Evolutionary conservation across 2,329 filamentous ascomycete genomes (phyloP).

Genomic region (Colletotrichum sp.): DNA sequence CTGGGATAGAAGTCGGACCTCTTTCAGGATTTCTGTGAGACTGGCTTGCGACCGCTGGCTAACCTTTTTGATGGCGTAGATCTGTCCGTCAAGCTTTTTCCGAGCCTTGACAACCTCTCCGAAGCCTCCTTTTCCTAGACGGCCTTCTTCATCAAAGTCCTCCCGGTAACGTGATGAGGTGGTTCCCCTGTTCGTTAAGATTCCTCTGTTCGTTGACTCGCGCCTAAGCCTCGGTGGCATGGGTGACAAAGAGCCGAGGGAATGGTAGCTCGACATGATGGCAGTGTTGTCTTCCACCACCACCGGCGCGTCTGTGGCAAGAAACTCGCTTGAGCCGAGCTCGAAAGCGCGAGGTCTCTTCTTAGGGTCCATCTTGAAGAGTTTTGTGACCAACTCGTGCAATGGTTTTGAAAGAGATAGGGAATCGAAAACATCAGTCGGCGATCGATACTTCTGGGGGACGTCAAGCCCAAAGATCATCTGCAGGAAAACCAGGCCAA

Average conservation of each 20-base stretch:
- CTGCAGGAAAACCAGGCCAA: conserved; percentile 89
- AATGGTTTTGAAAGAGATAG: conserved; percentile 76
- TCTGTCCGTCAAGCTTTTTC: conserved; percentile 86
- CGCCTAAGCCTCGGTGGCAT: conserved; percentile 58
- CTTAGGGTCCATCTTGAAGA: conserved; percentile 85
- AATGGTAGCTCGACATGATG: conserved; percentile 43
- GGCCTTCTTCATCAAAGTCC: conserved; percentile 90
- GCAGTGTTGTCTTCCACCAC: conserved; percentile 50
- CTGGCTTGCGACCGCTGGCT: conserved; percentile 79
- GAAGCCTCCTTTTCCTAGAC: conserved; percentile 91
- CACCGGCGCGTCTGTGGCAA: conserved; percentile 68
- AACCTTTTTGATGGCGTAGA: conserved; percentile 98
- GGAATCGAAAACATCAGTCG: conserved; percentile 73
- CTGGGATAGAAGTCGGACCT: conserved; percentile 88
- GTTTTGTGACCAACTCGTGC: conserved; percentile 79
- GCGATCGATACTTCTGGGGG: conserved; percentile 78
- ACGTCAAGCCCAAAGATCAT: conserved; percentile 90
- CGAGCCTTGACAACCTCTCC: conserved; percentile 95
- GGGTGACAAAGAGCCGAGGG: conserved; percentile 47
- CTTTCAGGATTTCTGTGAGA: conserved; percentile 81
- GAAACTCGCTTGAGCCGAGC: conserved; percentile 67
- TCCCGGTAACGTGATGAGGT: conserved; percentile 78
- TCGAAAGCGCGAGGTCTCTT: conserved; percentile 86
- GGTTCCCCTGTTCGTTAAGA: conserved; percentile 44
- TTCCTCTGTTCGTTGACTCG: conserved; percentile 64